A percentile compares a stretch with the other conserved stretches of the same genome.
These are phyloP conservation scores for Jaltomata sinuosa DNA, from an alignment of 257 asterid genomes.

Conservation along the genomic window DNA sequence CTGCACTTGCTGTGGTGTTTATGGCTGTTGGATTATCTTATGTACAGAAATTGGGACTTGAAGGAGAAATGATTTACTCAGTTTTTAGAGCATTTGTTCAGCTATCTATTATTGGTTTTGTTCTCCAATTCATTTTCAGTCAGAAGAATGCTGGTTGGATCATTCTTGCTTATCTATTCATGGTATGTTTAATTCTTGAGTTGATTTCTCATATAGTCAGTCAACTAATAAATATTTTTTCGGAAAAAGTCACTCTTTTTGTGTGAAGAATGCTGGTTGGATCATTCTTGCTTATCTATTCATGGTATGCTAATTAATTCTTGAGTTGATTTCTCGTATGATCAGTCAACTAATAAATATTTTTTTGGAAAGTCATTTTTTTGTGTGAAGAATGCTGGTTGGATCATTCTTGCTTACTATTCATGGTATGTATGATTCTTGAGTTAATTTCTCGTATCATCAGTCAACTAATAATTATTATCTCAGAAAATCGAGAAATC, in stretches of 20 bases:
- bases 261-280: too few relatives aligned
- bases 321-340: too few relatives aligned
- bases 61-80: conserved; percentile 65
- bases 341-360: neutral
- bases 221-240: neutral
- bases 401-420: conserved; percentile 87
- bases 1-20: conserved; percentile 75
- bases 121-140: conserved; percentile 71
- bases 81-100: conserved; percentile 83
- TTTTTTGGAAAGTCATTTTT: neutral
- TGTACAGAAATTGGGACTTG: conserved; percentile 62
- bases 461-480: neutral
- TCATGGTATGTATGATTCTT: conserved; percentile 55
- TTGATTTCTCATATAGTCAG: neutral
- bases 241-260: too few relatives aligned
- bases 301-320: too few relatives aligned
- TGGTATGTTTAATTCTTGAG: conserved; percentile 30
- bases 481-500: neutral
- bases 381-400: conserved; percentile 31
- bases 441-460: too few relatives aligned
- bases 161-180: conserved; percentile 77
- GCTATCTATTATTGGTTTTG: conserved; percentile 76
- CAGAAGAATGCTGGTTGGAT: conserved; percentile 63
- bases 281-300: too few relatives aligned
- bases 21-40: conserved; percentile 61